Conservation (phyloP, 106 monocot genomes). For the Dendrobium chrysotoxum region DNA sequence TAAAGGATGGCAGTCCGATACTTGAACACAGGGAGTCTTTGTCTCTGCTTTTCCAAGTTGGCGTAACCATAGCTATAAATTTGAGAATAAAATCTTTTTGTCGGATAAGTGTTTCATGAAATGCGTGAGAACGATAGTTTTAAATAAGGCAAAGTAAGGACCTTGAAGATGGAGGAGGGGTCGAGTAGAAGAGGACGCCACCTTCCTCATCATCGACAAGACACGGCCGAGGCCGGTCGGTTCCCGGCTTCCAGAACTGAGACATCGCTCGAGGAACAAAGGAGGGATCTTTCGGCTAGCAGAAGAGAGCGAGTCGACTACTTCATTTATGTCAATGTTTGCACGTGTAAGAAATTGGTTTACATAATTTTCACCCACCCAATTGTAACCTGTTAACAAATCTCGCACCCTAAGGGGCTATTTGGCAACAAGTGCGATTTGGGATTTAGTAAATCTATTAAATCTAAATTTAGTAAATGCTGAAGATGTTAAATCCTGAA, state of each 20-base stretch:
- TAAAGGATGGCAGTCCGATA: slow-evolving; percentile 67
- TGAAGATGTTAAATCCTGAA: too few relatives aligned
- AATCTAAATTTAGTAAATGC: too few relatives aligned
- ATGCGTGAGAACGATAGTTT: neutral
- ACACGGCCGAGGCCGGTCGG: slow-evolving; percentile 44
- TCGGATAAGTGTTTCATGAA: neutral
- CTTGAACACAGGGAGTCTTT: slow-evolving; percentile 83
- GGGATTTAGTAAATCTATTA: too few relatives aligned
- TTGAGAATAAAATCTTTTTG: neutral
- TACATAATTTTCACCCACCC: too few relatives aligned
- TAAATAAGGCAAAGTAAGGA: neutral
- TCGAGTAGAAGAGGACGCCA: slow-evolving; percentile 71
- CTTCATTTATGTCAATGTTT: too few relatives aligned
- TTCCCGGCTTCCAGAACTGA: slow-evolving; percentile 82
- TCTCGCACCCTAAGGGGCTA: too few relatives aligned
- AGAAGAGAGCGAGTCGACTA: too few relatives aligned
- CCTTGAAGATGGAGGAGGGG: slow-evolving; percentile 16
- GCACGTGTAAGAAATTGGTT: too few relatives aligned
- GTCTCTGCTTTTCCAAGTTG: slow-evolving; percentile 76
- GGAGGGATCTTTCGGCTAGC: neutral
- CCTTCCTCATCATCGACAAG: slow-evolving; percentile 94
- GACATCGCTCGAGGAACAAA: slow-evolving; percentile 26
- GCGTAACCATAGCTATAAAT: slow-evolving; percentile 40
- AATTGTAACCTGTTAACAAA: too few relatives aligned
- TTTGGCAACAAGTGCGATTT: too few relatives aligned